Base-by-base conservation (phyloP, 2,329 filamentous ascomycete species). In the Epichloe brachyelytri region DNA sequence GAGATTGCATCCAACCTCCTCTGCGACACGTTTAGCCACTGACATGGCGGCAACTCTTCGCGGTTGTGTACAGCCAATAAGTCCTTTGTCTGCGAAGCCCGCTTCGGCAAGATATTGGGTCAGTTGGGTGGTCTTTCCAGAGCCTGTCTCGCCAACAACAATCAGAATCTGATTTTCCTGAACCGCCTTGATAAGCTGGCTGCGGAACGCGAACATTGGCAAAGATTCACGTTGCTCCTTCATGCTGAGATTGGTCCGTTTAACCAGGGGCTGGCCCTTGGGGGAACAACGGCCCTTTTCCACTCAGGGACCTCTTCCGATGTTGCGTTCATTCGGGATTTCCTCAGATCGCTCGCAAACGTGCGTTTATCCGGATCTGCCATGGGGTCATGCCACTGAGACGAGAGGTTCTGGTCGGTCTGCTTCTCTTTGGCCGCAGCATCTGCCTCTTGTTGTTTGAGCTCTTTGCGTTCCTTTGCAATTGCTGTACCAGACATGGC, bases 351-450 rank as follows among this genome's bases (percentile, higher is more conserved):
- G 57, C 84, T 84, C 1, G 93, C 93, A 68, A 98, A 98, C 57
- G 93, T 85, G 51, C 86, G 79, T 64, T 90, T 81, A 56, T 93
- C 86, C 2, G 88, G 84, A 22, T 83, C 80, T 14, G 88, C 85
- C 90, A 98, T 95, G 0, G 93, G 93, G 65, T 98, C 93, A 52
- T 96, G 86, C 94, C 94, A 98, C 66, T 96, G 89, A 12, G 87
- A 82, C 49, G 85, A 82, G 3, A 98, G 73, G 60, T 97, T 89
- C 34, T 93, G 85, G 60, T 89, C 85, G 0, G 82, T 77, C 37
- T 52, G 37, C 56, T 87, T 82, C 54, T 93, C 82, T 20, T 88
- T 85, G 2, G 73, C 72, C 71, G 69, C 86, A 72, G 68, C 88
- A 53, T 94, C 86, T 0, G 81, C 82, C 68, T 98, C 91, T 63